Percentiles rank a stretch among this genome's conserved stretches.
phyloP scores from a whole-genome alignment of 2,329 filamentous ascomycete genomes.

The Thyridium curvatum region DNA sequence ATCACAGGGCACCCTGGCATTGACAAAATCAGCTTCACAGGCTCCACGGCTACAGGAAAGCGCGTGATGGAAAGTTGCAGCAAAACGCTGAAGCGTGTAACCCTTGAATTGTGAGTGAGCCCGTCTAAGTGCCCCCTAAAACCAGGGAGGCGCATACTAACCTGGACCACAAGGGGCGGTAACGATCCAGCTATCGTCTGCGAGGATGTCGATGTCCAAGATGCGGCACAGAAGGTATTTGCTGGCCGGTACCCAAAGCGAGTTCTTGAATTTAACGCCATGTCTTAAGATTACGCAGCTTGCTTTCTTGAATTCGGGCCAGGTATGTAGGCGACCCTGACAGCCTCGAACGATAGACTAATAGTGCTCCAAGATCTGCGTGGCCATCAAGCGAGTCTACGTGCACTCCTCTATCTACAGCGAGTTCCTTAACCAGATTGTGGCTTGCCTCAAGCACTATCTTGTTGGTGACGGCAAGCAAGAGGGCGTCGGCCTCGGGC shows the following conservation, averaged over 20 bases:
- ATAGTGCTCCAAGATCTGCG: constrained; percentile 33
- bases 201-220: constrained; percentile 34
- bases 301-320: constrained; percentile 49
- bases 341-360: neutral
- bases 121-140: neutral
- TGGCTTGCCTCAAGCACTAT: constrained; percentile 34
- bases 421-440: constrained; percentile 24
- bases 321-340: neutral
- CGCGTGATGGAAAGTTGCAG: constrained; percentile 51
- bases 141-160: constrained; percentile 14
- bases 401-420: constrained; percentile 44
- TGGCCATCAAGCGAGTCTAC: constrained; percentile 44
- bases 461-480: constrained; percentile 34
- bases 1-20: constrained; percentile 54
- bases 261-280: neutral
- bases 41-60: constrained; percentile 54
- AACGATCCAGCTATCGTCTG: constrained; percentile 32
- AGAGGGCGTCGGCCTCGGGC: constrained; percentile 37
- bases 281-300: constrained; percentile 30
- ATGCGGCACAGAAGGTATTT: constrained; percentile 21
- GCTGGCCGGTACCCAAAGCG: neutral
- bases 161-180: constrained; percentile 12
- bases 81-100: constrained; percentile 53
- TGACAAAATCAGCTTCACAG: constrained; percentile 59
- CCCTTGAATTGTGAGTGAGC: constrained; percentile 42